Percentiles rank a stretch among this genome's conserved stretches.
These are phyloP conservation scores for Talaromyces funiculosus DNA, from an alignment of 2,329 filamentous ascomycete species.

Conservation along the genomic window DNA sequence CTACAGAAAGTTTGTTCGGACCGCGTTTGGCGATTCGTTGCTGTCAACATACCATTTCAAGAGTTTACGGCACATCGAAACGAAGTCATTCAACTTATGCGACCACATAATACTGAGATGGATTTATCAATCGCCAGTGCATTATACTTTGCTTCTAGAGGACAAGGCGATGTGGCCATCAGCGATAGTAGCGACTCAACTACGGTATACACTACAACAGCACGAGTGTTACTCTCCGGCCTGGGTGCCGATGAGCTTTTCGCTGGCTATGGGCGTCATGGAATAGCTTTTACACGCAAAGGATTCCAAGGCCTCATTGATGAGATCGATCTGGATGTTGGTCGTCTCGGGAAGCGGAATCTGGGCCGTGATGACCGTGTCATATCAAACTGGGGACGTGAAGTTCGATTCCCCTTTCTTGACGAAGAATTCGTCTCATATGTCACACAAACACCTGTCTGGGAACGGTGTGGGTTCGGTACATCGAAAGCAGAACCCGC, in stretches of 20 bases:
- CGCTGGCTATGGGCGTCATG: constrained; percentile 83
- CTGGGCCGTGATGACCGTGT: constrained; percentile 89
- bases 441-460: constrained; percentile 67
- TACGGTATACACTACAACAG: constrained; percentile 58
- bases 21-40: constrained; percentile 75
- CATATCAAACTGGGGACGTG: constrained; percentile 81
- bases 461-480: constrained; percentile 86
- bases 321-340: constrained; percentile 80
- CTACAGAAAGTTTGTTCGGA: constrained; percentile 62
- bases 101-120: constrained; percentile 97
- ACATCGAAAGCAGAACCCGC: constrained; percentile 26
- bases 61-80: constrained; percentile 65
- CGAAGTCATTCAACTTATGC: constrained; percentile 69
- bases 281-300: constrained; percentile 63
- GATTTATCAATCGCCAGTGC: constrained; percentile 90
- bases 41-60: constrained; percentile 71
- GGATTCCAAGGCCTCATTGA: constrained; percentile 68
- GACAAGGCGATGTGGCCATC: constrained; percentile 45
- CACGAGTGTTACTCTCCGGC: constrained; percentile 82
- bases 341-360: constrained; percentile 85
- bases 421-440: constrained; percentile 82
- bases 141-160: constrained; percentile 89
- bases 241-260: constrained; percentile 95
- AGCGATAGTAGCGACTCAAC: constrained; percentile 24
- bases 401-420: constrained; percentile 84